These are phyloP conservation scores for Talaromyces ruber DNA, from an alignment of 495 filamentous ascomycete genomes.

Conservation along the genomic window DNA sequence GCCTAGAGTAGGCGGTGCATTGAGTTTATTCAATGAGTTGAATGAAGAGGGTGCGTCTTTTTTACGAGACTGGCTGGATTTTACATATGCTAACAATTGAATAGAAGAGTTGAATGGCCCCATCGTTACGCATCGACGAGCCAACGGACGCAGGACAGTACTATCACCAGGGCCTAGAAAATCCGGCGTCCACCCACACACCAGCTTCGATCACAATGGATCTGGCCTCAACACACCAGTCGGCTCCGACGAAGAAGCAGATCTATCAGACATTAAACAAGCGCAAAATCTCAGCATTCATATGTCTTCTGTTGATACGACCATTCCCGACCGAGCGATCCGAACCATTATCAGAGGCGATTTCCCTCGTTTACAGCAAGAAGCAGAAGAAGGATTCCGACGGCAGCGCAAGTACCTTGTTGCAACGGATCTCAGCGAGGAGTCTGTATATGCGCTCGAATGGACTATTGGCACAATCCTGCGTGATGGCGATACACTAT, in stretches of 20 bases:
- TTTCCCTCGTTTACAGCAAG: conserved; percentile 61
- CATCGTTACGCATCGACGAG: conserved; percentile 5
- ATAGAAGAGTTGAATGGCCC: conserved; percentile 3
- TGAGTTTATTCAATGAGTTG: conserved; percentile 56
- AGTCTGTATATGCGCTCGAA: conserved; percentile 88
- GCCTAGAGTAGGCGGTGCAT: conserved; percentile 28
- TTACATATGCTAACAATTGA: neutral
- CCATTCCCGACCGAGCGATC: conserved; percentile 71
- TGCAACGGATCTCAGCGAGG: conserved; percentile 85
- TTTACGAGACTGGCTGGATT: neutral
- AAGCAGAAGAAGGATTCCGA: conserved; percentile 62
- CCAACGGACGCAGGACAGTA: conserved; percentile 5
- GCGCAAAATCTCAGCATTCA: conserved; percentile 77
- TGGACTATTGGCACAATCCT: conserved; percentile 97
- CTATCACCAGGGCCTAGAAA: conserved; percentile 31
- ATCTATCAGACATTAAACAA: conserved; percentile 71
- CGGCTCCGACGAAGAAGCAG: conserved; percentile 79
- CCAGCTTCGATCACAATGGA: conserved; percentile 62
- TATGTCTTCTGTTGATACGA: conserved; percentile 65
- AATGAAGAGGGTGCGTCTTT: conserved; percentile 70
- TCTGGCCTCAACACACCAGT: conserved; percentile 70
- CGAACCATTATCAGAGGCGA: conserved; percentile 86
- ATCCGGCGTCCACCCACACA: conserved; percentile 68
- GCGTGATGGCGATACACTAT: conserved; percentile 85
- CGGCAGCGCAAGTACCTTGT: conserved; percentile 83